These are phyloP conservation scores for Calonectria pseudoreteaudii DNA, from an alignment of 2,329 filamentous ascomycete genomes.

Conservation along the genomic window DNA sequence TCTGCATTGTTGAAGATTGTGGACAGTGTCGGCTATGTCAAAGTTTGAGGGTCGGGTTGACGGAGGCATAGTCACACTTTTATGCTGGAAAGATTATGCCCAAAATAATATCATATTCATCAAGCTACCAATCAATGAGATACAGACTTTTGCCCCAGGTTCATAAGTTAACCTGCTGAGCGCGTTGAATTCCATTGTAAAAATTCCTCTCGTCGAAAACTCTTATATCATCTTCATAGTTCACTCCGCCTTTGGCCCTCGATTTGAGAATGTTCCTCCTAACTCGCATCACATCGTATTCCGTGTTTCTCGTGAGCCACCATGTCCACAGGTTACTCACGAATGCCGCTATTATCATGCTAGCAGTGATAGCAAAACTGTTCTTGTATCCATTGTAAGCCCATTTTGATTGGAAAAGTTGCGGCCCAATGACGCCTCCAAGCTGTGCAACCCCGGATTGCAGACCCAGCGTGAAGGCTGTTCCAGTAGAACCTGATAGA, in stretches of 20 bases:
- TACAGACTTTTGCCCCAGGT: neutral
- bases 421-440: constrained; percentile 58
- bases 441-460: constrained; percentile 57
- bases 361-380: constrained; percentile 3
- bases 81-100: no score
- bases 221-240: neutral
- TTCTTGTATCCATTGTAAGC: constrained; percentile 39
- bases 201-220: neutral
- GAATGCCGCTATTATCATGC: neutral
- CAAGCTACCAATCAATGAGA: neutral
- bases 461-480: constrained; percentile 57
- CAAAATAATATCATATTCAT: no score
- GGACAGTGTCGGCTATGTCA: neutral
- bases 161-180: neutral
- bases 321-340: constrained; percentile 10
- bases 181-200: neutral
- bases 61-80: no score
- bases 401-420: constrained; percentile 56
- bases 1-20: neutral
- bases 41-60: neutral
- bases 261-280: constrained; percentile 10
- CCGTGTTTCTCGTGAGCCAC: constrained; percentile 18
- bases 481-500: constrained; percentile 55
- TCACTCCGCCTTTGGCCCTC: neutral
- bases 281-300: constrained; percentile 19